Base-by-base conservation (phyloP, 2,329 filamentous ascomycete genomes). In the Coleophoma eucalyptorum region DNA sequence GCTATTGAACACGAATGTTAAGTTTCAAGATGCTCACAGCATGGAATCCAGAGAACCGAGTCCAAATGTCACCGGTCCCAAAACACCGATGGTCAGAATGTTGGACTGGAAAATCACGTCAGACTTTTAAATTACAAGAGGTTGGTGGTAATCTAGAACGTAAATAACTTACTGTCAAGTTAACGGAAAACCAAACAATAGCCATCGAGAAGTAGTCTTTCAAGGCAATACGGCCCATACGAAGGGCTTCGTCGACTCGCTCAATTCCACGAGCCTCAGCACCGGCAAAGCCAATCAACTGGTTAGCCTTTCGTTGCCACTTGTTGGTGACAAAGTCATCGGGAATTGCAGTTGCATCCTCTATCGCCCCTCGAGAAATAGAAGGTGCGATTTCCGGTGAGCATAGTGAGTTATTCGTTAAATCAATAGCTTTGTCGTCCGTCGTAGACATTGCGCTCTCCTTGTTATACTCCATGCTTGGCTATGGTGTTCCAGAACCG, bases 241-340 rank as follows among this genome's bases (percentile, higher is more conserved):
- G 41, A 18, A 43, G 11, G 13, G 16, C 7, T 8, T 43, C 41
- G 20, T 43, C 41, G 18, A 46, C 44, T 18, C 44, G 44, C 18
- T 34, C 34, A 33, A 46, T 46, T 18, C 44, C 44, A 18, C 44
- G 44, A 16, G 44, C 44, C 33, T 46, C 44, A 26, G 41, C 41
- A 20, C 41, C 41, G 21, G 41, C 18, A 20, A 43, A 20, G 16
- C 13, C 20, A 11, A 19, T 20, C 15, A 43, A 21, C 13, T 26
- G 12, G 13, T 43, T 43, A 6, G 41, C 41, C 20, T 19, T 20
- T 15, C 41, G 41, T 20, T 43, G 41, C 41, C 41, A 43, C 20
- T 43, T 43, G 15, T 16, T 43, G 5, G 41, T 43, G 54, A 87
- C 78, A 6, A 19, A 15, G 13, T 16, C 18, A 11, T 16, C 18